Evolutionary conservation across 768 basidiomycete species (phyloP).

Genomic region (Leccinum fibrillosum): DNA sequence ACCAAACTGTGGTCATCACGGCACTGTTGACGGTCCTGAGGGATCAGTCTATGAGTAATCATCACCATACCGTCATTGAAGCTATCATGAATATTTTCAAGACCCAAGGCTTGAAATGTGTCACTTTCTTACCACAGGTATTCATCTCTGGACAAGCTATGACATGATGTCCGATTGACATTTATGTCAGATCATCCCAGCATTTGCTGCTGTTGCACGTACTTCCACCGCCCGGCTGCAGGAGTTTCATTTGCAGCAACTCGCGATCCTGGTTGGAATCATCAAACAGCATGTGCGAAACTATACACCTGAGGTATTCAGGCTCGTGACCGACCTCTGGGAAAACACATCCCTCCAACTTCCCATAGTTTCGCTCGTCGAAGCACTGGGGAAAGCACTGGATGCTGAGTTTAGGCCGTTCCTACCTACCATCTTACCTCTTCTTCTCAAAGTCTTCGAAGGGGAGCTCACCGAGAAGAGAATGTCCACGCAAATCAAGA

Average conservation of each 20-base stretch:
- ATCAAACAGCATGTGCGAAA: constrained; percentile 97
- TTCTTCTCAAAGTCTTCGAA: constrained; percentile 88
- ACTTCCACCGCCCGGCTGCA: constrained; percentile 78
- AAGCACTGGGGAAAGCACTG: constrained; percentile 87
- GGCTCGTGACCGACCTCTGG: constrained; percentile 88
- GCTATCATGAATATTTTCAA: constrained; percentile 99
- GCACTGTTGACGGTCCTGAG: constrained; percentile 83
- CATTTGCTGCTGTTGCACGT: constrained; percentile 85
- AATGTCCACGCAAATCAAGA: constrained; percentile 76
- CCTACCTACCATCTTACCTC: constrained; percentile 83
- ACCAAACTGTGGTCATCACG: constrained; percentile 92
- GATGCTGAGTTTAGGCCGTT: constrained; percentile 98
- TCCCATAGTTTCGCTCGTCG: constrained; percentile 88
- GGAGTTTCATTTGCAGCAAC: constrained; percentile 92
- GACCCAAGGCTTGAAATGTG: constrained; percentile 95
- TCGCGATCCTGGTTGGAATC: constrained; percentile 92
- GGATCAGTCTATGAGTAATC: constrained; percentile 80
- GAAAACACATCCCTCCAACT: constrained; percentile 79
- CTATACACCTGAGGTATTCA: constrained; percentile 82
- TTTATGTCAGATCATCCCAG: constrained; percentile 77
- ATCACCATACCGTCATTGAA: constrained; percentile 93
- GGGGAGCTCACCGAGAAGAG: constrained; percentile 82
- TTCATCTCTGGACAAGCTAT: background rate
- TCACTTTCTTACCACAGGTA: constrained; percentile 92
- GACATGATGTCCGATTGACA: constrained; percentile 7